Evolutionary conservation across 1,284 basidiomycete species (phyloP), one percentile per base, ranked within the genome.

Genomic region (Lentinula novae-zelandiae): DNA sequence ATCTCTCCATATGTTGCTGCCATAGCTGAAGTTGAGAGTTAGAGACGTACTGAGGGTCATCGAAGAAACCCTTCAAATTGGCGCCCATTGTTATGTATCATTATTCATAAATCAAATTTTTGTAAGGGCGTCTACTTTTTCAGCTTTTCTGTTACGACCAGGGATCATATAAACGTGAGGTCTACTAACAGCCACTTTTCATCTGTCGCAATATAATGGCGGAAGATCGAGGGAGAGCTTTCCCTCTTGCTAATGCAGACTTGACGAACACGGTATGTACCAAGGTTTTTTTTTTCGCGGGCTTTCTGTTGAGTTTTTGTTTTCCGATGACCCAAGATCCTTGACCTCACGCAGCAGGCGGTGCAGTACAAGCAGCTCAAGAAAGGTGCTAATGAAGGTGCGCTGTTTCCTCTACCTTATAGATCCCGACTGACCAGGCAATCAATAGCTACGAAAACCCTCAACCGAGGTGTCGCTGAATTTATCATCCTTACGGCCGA

Each of bases 401-500:
- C 40, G 81, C 40, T 9, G 22, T 20, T 38, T 38, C 2, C 36
- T 12, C 36, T 38, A 10, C 36, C 6, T 31, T 12, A 15, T 40
- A 15, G 40, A 9, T 31, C 2, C 13, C 13, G 9, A 58, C 22
- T 40, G 48, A 49, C 49, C 49, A 51, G 60, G 54, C 59, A 49
- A 12, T 61, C 15, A 68, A 62, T 73, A 88, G 92, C 91, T 54
- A 98, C 96, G 67, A 98, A 98, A 83, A 99, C 97, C 27, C 85
- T 99, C 66, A 99, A 99, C 78, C 93, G 97, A 72, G 96, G 97
- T 80, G 96, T 98, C 70, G 93, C 95, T 69, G 97, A 99, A 79
- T 94, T 99, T 78, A 96, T 99, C 77, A 87, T 99, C 71, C 83
- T 99, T 78, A 97, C 97, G 62, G 97, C 95, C 64, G 95, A 97